Evolutionary conservation across 2,329 filamentous ascomycete genomes (phyloP), one percentile per base, ranked within the genome.

Genomic region (Colletotrichum sp.): DNA sequence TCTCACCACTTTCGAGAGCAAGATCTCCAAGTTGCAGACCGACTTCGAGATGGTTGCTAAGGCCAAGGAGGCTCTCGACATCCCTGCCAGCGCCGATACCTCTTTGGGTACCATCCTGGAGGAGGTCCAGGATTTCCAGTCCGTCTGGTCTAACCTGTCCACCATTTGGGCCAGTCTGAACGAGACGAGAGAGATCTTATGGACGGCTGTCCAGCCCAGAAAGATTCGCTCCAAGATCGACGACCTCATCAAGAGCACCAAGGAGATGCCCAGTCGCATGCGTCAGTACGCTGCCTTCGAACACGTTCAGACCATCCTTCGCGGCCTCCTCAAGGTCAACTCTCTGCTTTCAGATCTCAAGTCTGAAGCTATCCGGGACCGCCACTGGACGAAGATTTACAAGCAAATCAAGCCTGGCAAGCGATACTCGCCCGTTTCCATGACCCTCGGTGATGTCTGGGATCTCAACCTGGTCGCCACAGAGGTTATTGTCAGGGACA

Each of bases 271-370:
- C 0, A 98, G 96, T 85, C 93, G 97, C 76, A 99, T 99, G 96
- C 93, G 98, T 76, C 98, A 99, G 82, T 99, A 99, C 84, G 96
- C 98, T 80, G 98, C 98, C n/a, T 99, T 99, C 83, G 98, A 99
- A 85, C 96, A 99, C 82, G 96, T 99, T 52, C 98, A 99, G 83
- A 95, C 92, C 78, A 95, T 98, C 34, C 91, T 99, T 55, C 94
- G 96, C 60, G 93, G 96, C 77, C 91, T 98, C 65, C 90, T 98
- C 78, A 99, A 98, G 84, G 95, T 98, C 80, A 99, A 99, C 82
- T 90, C 93, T 13, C 90, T 98, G 39, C 90, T 99, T 5, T 92
- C 93, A 6, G 97, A 99, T 78, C 90, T 99, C 84, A 98, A 98
- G 83, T 98, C 96, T 1, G 97, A 99, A 85, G 96, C 97, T 18